Conservation (phyloP, 331 rosid genomes). For the Malus hybrid region DNA sequence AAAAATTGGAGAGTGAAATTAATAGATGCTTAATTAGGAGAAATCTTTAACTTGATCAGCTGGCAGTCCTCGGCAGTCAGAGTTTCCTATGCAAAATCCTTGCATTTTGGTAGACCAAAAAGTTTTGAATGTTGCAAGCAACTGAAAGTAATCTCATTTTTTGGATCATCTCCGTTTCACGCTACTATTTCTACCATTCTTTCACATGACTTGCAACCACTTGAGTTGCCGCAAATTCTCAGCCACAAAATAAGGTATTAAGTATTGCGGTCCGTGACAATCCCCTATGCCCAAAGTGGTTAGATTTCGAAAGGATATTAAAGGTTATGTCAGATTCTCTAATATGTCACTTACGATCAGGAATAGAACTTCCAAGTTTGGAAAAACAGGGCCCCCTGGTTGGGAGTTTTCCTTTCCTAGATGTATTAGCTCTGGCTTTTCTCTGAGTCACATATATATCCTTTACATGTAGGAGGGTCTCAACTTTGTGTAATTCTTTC, state of each 20-base stretch:
- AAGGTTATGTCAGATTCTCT: background rate
- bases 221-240: background rate
- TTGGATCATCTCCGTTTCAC: background rate
- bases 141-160: background rate
- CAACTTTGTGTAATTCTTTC: background rate
- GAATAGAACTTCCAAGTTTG: background rate
- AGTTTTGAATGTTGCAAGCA: background rate
- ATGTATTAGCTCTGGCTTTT: background rate
- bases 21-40: too few species aligned
- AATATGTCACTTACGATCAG: background rate
- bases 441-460: fast-evolving
- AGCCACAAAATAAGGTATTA: background rate
- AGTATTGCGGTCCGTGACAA: background rate
- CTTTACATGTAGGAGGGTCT: background rate
- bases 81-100: background rate
- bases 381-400: background rate
- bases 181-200: background rate
- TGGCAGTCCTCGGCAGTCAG: fast-evolving
- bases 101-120: background rate
- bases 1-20: too few species aligned
- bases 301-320: background rate
- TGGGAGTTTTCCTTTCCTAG: background rate
- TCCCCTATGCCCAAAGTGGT: fast-evolving
- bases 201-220: background rate
- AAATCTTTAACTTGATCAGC: background rate